Evolutionary conservation across 768 basidiomycete species (phyloP), one percentile per base, ranked within the genome.

Genomic region (Leucocoprinus birnbaumii): DNA sequence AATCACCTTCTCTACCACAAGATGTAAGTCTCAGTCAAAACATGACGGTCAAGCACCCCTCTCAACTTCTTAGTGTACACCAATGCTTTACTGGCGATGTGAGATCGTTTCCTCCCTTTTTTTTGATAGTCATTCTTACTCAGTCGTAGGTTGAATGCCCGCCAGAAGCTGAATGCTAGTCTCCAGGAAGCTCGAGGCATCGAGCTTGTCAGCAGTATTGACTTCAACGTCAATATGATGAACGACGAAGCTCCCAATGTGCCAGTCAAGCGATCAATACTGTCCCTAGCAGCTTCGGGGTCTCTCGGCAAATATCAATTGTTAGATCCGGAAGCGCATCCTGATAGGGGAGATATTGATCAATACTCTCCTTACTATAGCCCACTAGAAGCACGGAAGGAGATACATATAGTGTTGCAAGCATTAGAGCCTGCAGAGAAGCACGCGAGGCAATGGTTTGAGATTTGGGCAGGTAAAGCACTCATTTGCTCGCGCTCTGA

Each of bases 1-100:
- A n/a, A 63, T 70, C 55, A 66, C 67, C 35, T 66, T 69, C 49
- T 69, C 68, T 2, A 64, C 67, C 5, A 67, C 70, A 7, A 61
- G 68, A 58, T 48, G 70, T 70, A 45, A 55, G 70, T 55, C 18
- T 10, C 11, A 16, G 31, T 11, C 31, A 5, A 26, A 14, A 14
- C 46, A n/a, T 13, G 8, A 25, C 25, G 34, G 27, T 8, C 26
- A 25, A 44, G 14, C 6, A n/a, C 31, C 6, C n/a, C 37, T 37
- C n/a, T n/a, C n/a, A 24, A 37, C 47, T 48, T 19, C 40, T 10
- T 45, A 31, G 56, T 63, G 19, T 66, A 64, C 51, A 57, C 62
- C 5, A 63, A 60, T 22, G 62, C 62, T n/a, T 47, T 60, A 21
- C 47, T 63, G 7, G 48, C 59, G 54, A 62, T 69, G 55, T 58